Percentiles rank a stretch among this genome's conserved stretches.
Evolutionary conservation across 768 basidiomycete species (phyloP).

Genomic region (Lactifluus subvellereus): DNA sequence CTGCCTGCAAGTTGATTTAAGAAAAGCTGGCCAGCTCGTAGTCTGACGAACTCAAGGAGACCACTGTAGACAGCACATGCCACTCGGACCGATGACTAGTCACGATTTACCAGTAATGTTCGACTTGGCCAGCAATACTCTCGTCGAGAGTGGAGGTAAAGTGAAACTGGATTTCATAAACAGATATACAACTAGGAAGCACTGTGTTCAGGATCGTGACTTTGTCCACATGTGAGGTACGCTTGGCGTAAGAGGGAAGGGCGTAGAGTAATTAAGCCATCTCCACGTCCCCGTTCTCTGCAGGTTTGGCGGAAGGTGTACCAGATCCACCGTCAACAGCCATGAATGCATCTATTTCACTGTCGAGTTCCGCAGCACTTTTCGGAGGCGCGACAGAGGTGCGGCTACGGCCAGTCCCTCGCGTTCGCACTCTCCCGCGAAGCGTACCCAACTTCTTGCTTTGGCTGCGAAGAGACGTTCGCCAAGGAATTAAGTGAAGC

Average conservation of each 20-base stretch:
- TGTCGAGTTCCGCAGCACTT: conserved; percentile 80
- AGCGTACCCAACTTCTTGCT: conserved; percentile 5
- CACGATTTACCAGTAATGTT: neutral
- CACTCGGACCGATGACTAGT: neutral
- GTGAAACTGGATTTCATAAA: neutral
- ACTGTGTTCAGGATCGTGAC: neutral
- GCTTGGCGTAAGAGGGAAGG: neutral
- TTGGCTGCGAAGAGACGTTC: neutral
- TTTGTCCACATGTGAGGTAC: neutral
- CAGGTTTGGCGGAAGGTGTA: conserved; percentile 3
- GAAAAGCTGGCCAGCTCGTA: too few relatives aligned
- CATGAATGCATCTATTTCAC: conserved; percentile 86
- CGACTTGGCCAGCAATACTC: neutral
- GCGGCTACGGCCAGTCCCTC: conserved; percentile 29
- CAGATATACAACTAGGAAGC: conserved; percentile 3
- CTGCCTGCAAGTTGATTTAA: too few relatives aligned
- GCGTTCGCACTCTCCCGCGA: conserved; percentile 29
- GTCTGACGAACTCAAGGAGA: too few relatives aligned
- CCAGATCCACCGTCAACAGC: conserved; percentile 38
- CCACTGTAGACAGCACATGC: too few relatives aligned
- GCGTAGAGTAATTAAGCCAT: conserved; percentile 1
- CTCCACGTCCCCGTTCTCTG: conserved; percentile 15
- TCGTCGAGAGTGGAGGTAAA: neutral
- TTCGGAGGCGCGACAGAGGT: conserved; percentile 36
- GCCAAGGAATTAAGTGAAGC: too few relatives aligned